phyloP scores from a whole-genome alignment of 257 asterid genomes.

The Solanum sitiens region DNA sequence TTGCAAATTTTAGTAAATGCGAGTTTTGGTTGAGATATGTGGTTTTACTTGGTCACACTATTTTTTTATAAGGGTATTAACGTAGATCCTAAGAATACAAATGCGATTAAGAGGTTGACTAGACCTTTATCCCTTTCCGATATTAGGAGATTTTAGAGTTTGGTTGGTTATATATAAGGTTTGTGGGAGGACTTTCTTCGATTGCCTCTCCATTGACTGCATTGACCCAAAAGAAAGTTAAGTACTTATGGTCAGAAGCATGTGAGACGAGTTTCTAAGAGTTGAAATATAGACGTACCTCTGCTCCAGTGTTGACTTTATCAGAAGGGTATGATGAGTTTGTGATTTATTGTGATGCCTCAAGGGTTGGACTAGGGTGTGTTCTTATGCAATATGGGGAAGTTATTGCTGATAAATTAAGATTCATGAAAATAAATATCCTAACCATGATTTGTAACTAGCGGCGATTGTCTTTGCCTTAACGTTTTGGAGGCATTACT shows the following conservation, averaged over 20 bases:
- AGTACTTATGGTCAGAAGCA: background rate
- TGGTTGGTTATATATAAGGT: background rate
- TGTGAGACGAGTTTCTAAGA: background rate
- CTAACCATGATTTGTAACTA: background rate
- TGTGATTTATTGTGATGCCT: background rate
- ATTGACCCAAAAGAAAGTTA: background rate
- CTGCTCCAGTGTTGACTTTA: background rate
- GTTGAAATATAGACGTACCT: background rate
- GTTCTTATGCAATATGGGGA: background rate
- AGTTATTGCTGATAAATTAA: background rate
- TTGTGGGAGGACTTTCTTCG: background rate
- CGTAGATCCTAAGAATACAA: background rate
- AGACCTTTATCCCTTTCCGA: background rate
- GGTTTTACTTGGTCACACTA: background rate
- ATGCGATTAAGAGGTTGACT: background rate
- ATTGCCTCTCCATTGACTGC: background rate
- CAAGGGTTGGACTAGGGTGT: background rate
- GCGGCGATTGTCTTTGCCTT: background rate
- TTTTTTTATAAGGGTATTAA: background rate
- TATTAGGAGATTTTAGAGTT: background rate
- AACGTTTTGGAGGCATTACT: background rate
- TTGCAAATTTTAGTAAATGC: background rate
- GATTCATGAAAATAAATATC: background rate
- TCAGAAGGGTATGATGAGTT: background rate
- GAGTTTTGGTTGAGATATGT: background rate